Base-by-base conservation (phyloP, 257 asterid genomes). In the Solanum neorickii region DNA sequence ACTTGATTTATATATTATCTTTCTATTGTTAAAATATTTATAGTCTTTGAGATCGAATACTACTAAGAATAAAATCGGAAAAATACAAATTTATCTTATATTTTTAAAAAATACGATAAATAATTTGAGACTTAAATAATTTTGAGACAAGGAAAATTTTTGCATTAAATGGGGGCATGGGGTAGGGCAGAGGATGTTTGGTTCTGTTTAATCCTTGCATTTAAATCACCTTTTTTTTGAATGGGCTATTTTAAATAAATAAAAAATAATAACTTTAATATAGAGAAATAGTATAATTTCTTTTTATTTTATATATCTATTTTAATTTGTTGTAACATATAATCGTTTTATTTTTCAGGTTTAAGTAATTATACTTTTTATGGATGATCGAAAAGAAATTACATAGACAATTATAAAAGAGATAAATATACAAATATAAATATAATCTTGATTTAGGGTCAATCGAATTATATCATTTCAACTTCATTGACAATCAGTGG, bases 101-200 rank as follows among this genome's bases (percentile, higher is more conserved):
- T 8, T 59, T 59, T 21, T 0, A 3, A 59, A 20, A 59, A 46
- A 4, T 20, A 20, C 12, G 0, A 56, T 20, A 56, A 20, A 20
- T 20, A 59, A 20, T 59, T 59, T 59, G 12, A 20, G 7, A 6
- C 7, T 7, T 1, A 37, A 37, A 37, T 37, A 37, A 37, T 37
- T 37, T 59, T 20, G 66, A 20, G 5, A 59, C 12, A 7, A 7
- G 23, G 2, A 5, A 52, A 16, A 41, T 70, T 72, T 86, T 49
- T 75, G 83, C 80, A 70, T 73, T 86, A 72, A 70, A 44, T 47
- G 27, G 35, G 35, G 39, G 70, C 69, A 86, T 86, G 56, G 47
- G 56, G 59, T 86, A 49, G 84, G 87, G 59, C 84, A 73, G 84
- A 73, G 87, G 84, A 86, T 86, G 74, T 80, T 86, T 86, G 87